phyloP scores from a whole-genome alignment of 1,139 yeast genomes.

The Lodderomyces beijingensis region DNA sequence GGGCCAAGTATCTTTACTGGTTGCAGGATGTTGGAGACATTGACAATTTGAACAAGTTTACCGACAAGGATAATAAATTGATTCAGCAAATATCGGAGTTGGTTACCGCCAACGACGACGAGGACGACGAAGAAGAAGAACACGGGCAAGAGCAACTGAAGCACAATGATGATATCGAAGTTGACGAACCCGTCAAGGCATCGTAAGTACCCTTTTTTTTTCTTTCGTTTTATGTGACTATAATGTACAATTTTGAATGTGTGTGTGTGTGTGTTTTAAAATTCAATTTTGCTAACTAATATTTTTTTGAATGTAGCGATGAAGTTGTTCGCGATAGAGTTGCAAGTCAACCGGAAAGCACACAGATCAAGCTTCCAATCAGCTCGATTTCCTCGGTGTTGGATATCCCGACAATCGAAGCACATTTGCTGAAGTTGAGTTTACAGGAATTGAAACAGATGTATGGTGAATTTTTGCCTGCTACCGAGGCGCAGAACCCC shows the following conservation, averaged over 20 bases:
- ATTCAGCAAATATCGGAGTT: conserved; percentile 51
- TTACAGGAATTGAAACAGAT: conserved; percentile 33
- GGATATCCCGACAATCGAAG: conserved; percentile 32
- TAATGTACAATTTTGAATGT: conserved; percentile 1
- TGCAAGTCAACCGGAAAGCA: conserved; percentile 1
- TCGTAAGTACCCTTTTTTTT: conserved; percentile 16
- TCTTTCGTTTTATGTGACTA: background rate
- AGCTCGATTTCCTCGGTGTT: conserved; percentile 37
- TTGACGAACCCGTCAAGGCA: conserved; percentile 9
- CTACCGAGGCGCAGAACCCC: conserved; percentile 28
- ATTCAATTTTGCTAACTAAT: conserved; percentile 2
- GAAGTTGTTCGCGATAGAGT: background rate
- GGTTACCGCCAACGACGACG: conserved; percentile 41
- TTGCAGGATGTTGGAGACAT: conserved; percentile 77
- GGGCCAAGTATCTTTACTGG: conserved; percentile 87
- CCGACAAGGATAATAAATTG: conserved; percentile 57
- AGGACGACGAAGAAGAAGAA: conserved; percentile 22
- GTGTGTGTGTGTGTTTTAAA: background rate
- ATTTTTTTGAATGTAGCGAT: conserved; percentile 1
- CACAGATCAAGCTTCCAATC: conserved; percentile 18
- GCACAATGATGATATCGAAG: background rate
- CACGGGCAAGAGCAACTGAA: background rate
- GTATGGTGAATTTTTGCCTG: conserved; percentile 42
- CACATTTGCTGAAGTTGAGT: conserved; percentile 34
- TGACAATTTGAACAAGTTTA: conserved; percentile 56